A percentile compares a stretch with the other conserved stretches of the same genome.
phyloP scores from a whole-genome alignment of 306 rosid genomes.

The Castanea mollissima region DNA sequence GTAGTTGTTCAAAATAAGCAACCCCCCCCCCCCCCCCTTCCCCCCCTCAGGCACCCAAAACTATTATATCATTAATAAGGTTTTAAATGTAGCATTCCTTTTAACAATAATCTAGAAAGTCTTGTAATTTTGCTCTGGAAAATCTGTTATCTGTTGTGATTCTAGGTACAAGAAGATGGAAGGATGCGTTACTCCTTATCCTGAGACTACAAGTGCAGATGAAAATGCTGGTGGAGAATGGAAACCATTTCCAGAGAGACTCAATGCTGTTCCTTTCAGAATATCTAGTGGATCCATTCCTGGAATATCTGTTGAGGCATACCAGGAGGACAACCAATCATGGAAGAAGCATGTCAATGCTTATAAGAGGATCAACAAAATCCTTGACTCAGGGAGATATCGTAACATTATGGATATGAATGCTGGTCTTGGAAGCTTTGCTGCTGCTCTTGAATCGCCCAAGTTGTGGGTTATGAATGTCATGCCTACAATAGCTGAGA shows the following conservation, averaged over 20 bases:
- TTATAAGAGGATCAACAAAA: constrained; percentile 64
- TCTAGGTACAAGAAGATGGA: constrained; percentile 80
- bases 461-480: constrained; percentile 88
- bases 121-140: constrained; percentile 14
- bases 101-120: neutral
- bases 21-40: too few species aligned
- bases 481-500: constrained; percentile 70
- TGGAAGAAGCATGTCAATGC: constrained; percentile 88
- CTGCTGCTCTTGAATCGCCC: constrained; percentile 75
- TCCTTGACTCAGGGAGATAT: constrained; percentile 60
- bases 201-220: constrained; percentile 21
- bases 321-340: constrained; percentile 46
- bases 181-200: constrained; percentile 52
- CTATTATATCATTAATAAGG: neutral
- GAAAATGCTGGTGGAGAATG: constrained; percentile 36
- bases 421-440: constrained; percentile 91
- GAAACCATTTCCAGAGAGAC: constrained; percentile 76
- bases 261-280: constrained; percentile 54
- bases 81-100: neutral
- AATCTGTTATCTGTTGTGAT: neutral
- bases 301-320: constrained; percentile 48
- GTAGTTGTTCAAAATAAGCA: neutral
- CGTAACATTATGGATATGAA: constrained; percentile 85
- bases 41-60: too few species aligned
- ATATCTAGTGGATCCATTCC: constrained; percentile 55